phyloP scores from a whole-genome alignment of 2,329 filamentous ascomycete species.

The Fusarium sacchari region DNA sequence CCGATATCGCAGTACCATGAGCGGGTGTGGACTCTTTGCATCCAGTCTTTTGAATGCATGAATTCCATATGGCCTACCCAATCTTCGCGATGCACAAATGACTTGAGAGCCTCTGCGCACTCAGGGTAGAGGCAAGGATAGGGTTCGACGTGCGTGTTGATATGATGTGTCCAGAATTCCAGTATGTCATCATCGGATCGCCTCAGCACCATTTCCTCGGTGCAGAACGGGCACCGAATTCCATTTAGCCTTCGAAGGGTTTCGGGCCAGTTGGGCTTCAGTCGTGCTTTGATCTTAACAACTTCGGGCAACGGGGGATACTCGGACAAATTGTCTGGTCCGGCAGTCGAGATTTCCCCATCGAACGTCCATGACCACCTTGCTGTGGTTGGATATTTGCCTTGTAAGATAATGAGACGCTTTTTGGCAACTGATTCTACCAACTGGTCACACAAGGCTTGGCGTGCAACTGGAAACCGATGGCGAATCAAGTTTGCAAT shows the following conservation, averaged over 20 bases:
- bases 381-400: not conserved
- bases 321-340: not conserved
- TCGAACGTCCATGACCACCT: too few relatives aligned
- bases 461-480: not conserved
- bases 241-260: not conserved
- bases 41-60: not conserved
- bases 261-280: not conserved
- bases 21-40: not conserved
- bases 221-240: not conserved
- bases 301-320: not conserved
- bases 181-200: not conserved
- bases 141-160: not conserved
- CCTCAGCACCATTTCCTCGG: not conserved
- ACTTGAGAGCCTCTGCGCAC: not conserved
- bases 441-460: not conserved
- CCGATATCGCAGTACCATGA: not conserved
- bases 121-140: not conserved
- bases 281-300: not conserved
- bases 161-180: not conserved
- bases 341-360: not conserved
- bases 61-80: not conserved
- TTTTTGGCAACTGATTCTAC: not conserved
- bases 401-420: not conserved
- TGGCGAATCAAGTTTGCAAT: not conserved
- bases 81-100: not conserved